phyloP scores from a whole-genome alignment of 2,329 filamentous ascomycete genomes.

The Phaeosphaeriaceae sp. region DNA sequence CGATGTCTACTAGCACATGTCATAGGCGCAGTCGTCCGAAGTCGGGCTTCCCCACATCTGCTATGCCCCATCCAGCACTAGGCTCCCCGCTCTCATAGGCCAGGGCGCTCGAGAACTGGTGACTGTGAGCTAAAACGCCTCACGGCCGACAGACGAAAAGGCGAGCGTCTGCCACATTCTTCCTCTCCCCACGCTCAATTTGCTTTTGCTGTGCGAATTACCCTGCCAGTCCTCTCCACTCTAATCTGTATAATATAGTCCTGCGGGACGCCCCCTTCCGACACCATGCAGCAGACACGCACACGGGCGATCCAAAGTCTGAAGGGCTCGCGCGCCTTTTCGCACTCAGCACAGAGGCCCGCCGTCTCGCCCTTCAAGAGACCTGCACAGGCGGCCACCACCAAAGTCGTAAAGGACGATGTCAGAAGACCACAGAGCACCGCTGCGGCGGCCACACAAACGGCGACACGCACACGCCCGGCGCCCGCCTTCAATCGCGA shows the following conservation, averaged over 20 bases:
- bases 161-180: background rate
- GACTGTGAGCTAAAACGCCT: slow-evolving; percentile 14
- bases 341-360: slow-evolving; percentile 47
- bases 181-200: background rate
- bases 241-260: slow-evolving; percentile 12
- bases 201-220: background rate
- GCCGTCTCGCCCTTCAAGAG: slow-evolving; percentile 55
- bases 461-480: slow-evolving; percentile 43
- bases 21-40: slow-evolving; percentile 4
- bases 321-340: slow-evolving; percentile 53
- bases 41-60: slow-evolving; percentile 5
- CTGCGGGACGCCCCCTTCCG: slow-evolving; percentile 20
- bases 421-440: slow-evolving; percentile 54
- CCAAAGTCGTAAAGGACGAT: slow-evolving; percentile 47
- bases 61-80: slow-evolving; percentile 1
- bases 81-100: background rate
- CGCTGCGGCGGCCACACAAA: slow-evolving; percentile 45
- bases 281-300: slow-evolving; percentile 46
- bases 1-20: background rate
- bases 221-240: slow-evolving; percentile 7
- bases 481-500: slow-evolving; percentile 60
- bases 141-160: slow-evolving; percentile 27
- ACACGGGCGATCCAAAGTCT: slow-evolving; percentile 44
- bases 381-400: slow-evolving; percentile 40
- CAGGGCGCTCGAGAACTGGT: slow-evolving; percentile 4